Conservation (phyloP, 2,329 filamentous ascomycete species). For the Apiospora rasikravindrae region DNA sequence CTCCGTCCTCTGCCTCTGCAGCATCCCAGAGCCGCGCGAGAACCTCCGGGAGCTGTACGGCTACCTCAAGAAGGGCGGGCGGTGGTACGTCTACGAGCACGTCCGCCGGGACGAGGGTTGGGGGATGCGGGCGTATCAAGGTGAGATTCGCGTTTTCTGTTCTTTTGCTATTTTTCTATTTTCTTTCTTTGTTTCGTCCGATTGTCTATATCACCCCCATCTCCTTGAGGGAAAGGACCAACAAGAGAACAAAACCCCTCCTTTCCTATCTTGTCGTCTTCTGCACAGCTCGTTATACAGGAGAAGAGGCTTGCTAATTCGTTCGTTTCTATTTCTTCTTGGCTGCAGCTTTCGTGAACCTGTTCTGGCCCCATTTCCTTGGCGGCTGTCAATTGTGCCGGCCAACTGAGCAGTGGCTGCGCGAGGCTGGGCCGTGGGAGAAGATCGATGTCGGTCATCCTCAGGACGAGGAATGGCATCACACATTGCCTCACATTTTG, state of each 20-base stretch:
- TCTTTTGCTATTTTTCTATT: background rate
- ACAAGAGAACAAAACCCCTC: background rate
- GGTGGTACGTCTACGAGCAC: constrained; percentile 69
- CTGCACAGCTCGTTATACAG: background rate
- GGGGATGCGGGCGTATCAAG: constrained; percentile 54
- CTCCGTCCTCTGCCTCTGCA: constrained; percentile 66
- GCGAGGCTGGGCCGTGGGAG: constrained; percentile 56
- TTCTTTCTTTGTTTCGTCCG: background rate
- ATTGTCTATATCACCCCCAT: background rate
- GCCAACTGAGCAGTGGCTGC: constrained; percentile 52
- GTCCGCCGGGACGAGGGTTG: constrained; percentile 49
- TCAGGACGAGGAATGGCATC: constrained; percentile 47
- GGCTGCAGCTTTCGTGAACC: constrained; percentile 48
- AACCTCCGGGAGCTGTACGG: constrained; percentile 62
- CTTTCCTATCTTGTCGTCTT: background rate
- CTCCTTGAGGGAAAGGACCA: background rate
- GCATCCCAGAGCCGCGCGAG: constrained; percentile 63
- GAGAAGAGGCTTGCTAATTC: background rate
- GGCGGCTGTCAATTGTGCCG: constrained; percentile 59
- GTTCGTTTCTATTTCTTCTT: constrained; percentile 53
- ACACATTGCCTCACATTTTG: constrained; percentile 53
- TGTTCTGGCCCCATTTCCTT: constrained; percentile 58
- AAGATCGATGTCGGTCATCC: constrained; percentile 53
- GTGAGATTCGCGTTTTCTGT: constrained; percentile 43
- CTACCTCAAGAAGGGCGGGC: constrained; percentile 64